Conservation (phyloP, 75 land plant genomes). For the Picea glauca region DNA sequence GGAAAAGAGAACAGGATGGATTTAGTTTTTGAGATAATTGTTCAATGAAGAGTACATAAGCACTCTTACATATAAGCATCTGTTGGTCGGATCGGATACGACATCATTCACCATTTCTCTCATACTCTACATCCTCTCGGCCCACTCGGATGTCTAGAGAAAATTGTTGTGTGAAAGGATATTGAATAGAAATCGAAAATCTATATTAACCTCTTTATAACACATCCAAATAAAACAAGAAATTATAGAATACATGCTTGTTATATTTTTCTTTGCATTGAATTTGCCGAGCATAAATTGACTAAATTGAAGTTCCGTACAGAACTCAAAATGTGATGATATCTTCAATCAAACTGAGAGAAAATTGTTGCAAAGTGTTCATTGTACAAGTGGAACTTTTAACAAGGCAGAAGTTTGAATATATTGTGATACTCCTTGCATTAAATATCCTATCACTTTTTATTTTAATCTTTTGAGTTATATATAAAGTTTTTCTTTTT, state of each 20-base stretch:
- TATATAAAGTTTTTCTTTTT: neutral
- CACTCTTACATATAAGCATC: too few relatives aligned
- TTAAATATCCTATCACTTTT: neutral
- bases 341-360: neutral
- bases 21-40: too few relatives aligned
- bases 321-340: neutral
- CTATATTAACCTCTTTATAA: too few relatives aligned
- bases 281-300: neutral
- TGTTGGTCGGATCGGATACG: too few relatives aligned
- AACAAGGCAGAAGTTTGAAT: neutral
- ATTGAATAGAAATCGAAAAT: too few relatives aligned
- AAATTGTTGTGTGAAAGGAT: too few relatives aligned
- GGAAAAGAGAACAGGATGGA: too few relatives aligned
- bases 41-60: too few relatives aligned
- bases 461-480: neutral
- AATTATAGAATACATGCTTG: neutral
- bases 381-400: neutral
- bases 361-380: neutral
- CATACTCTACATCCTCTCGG: too few relatives aligned
- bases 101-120: too few relatives aligned
- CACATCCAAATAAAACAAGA: neutral
- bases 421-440: neutral
- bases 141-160: too few relatives aligned
- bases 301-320: neutral
- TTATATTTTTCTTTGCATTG: neutral